phyloP scores from a whole-genome alignment of 2,329 filamentous ascomycete species.

The Neofusicoccum sp. region DNA sequence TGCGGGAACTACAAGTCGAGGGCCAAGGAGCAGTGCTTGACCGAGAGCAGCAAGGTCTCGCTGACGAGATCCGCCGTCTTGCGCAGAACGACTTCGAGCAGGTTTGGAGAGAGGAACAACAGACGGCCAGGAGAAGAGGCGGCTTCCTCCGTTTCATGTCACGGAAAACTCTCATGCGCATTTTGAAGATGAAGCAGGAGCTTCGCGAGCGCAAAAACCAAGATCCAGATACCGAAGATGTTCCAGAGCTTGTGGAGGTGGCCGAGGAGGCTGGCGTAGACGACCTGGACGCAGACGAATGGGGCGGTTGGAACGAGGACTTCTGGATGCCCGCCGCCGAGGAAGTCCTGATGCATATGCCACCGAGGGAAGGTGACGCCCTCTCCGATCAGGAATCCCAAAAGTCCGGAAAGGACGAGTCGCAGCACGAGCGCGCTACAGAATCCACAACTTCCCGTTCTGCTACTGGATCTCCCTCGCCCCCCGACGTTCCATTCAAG shows the following conservation, averaged over 20 bases:
- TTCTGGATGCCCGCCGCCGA: not conserved
- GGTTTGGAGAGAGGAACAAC: constrained; percentile 42
- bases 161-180: not conserved
- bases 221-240: not conserved
- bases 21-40: not conserved
- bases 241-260: not conserved
- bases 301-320: not conserved
- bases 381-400: too few relatives aligned
- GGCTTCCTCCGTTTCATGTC: constrained; percentile 49
- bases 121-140: constrained; percentile 44
- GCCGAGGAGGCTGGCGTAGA: not conserved
- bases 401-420: too few relatives aligned
- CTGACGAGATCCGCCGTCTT: constrained; percentile 29
- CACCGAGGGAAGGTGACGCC: not conserved
- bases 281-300: not conserved
- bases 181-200: not conserved
- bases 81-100: constrained; percentile 38
- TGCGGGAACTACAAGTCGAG: not conserved
- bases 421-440: too few relatives aligned
- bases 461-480: too few relatives aligned
- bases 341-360: not conserved
- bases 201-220: not conserved
- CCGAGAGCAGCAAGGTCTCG: constrained; percentile 18
- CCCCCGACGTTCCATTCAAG: too few relatives aligned
- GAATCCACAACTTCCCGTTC: too few relatives aligned